A percentile compares a stretch with the other conserved stretches of the same genome.
Conservation (phyloP, 345 rosid genomes). For the Ailanthus altissimus region DNA sequence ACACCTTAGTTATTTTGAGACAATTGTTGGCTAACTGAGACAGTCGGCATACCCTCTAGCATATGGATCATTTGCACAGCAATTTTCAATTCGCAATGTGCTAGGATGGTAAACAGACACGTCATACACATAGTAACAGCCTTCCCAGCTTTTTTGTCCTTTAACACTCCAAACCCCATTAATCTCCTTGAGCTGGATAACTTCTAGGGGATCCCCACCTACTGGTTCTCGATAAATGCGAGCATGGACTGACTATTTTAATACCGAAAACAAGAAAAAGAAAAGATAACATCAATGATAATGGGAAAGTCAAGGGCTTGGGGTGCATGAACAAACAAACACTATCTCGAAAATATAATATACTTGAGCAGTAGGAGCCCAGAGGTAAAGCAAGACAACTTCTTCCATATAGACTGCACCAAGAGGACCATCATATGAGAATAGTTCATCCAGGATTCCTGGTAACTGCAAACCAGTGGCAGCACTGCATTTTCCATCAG, state of each 20-base stretch:
- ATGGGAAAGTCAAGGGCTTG: background rate
- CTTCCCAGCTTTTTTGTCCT: constrained; percentile 78
- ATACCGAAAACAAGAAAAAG: constrained; percentile 31
- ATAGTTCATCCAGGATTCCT: constrained; percentile 80
- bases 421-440: constrained; percentile 84
- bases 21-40: constrained; percentile 36
- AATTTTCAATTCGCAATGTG: constrained; percentile 68
- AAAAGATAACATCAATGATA: constrained; percentile 13
- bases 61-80: constrained; percentile 94
- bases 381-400: constrained; percentile 63
- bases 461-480: constrained; percentile 88
- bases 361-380: constrained; percentile 98
- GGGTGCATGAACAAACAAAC: constrained; percentile 15
- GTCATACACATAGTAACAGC: constrained; percentile 81
- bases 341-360: constrained; percentile 3
- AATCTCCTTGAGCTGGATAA: constrained; percentile 51
- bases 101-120: constrained; percentile 81
- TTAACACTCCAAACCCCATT: constrained; percentile 74
- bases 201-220: constrained; percentile 53
- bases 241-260: constrained; percentile 61
- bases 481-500: constrained; percentile 48
- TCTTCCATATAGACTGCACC: constrained; percentile 67
- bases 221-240: constrained; percentile 51
- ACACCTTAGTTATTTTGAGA: constrained; percentile 25
- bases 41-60: constrained; percentile 75